Conservation (phyloP, 2,329 filamentous ascomycete species). For the Arthrinium phaeospermum region DNA sequence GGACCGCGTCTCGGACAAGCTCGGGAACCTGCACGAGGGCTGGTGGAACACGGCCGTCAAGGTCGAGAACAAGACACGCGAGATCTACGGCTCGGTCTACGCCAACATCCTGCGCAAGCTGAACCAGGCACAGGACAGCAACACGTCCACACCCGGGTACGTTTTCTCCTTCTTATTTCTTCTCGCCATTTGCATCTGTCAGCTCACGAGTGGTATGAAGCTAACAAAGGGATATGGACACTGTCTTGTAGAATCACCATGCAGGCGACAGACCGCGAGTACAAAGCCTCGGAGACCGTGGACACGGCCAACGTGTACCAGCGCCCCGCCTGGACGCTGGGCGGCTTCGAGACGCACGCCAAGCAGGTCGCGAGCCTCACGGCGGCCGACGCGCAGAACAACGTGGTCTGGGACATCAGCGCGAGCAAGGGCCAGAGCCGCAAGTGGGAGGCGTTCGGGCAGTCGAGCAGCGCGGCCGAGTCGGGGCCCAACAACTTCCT, state of each 20-base stretch:
- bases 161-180: not conserved
- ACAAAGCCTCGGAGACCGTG: not conserved
- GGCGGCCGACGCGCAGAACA: not conserved
- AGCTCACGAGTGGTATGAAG: too few relatives aligned
- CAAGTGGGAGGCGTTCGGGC: not conserved
- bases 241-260: not conserved
- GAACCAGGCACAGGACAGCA: not conserved
- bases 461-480: conserved; percentile 6
- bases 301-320: not conserved
- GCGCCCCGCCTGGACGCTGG: conserved; percentile 1
- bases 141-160: not conserved
- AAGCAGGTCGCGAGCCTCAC: not conserved
- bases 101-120: not conserved
- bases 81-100: not conserved
- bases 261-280: not conserved
- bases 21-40: not conserved
- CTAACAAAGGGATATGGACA: too few relatives aligned
- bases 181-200: not conserved
- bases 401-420: conserved; percentile 2
- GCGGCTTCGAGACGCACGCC: conserved; percentile 6
- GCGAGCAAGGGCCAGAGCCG: conserved; percentile 6
- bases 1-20: not conserved
- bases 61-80: not conserved
- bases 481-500: not conserved
- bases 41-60: not conserved